These are phyloP conservation scores for Volutella citrinella DNA, from an alignment of 2,329 filamentous ascomycete species.

Conservation along the genomic window DNA sequence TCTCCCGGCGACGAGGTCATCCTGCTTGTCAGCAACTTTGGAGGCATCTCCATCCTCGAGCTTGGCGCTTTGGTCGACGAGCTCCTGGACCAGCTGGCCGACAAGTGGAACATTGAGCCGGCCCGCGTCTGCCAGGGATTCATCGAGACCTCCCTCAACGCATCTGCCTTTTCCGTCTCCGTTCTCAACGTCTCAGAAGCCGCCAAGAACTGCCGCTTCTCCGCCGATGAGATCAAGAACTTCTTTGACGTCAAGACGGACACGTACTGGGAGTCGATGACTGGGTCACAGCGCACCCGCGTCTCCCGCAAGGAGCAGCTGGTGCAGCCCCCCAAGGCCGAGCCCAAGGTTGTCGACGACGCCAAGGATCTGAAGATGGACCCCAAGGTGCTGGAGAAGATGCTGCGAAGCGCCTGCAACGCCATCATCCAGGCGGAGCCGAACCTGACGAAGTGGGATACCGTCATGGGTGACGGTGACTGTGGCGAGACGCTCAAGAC, in stretches of 20 bases:
- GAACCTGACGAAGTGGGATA: conserved; percentile 61
- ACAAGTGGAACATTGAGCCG: conserved; percentile 46
- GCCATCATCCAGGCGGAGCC: conserved; percentile 57
- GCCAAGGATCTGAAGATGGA: conserved; percentile 49
- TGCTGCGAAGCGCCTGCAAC: conserved; percentile 52
- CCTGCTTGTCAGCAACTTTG: conserved; percentile 58
- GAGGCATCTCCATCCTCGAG: conserved; percentile 56
- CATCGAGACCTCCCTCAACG: conserved; percentile 70
- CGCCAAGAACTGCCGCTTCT: conserved; percentile 43
- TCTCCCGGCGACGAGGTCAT: conserved; percentile 45
- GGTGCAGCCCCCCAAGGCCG: conserved; percentile 34
- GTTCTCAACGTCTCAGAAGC: conserved; percentile 57
- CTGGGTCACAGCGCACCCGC: conserved; percentile 40
- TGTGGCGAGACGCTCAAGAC: conserved; percentile 61
- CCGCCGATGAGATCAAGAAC: conserved; percentile 52
- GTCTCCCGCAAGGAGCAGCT: conserved; percentile 41
- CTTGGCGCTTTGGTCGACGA: conserved; percentile 53
- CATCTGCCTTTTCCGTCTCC: conserved; percentile 67
- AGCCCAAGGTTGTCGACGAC: conserved; percentile 34
- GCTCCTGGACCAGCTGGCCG: conserved; percentile 46
- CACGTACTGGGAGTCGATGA: conserved; percentile 52
- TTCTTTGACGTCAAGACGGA: conserved; percentile 65
- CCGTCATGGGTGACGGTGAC: conserved; percentile 63
- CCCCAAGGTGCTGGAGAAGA: conserved; percentile 47
- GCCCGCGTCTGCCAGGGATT: conserved; percentile 59